Evolutionary conservation across 768 basidiomycete genomes (phyloP).

Genomic region (Guyanaporus albipodus): DNA sequence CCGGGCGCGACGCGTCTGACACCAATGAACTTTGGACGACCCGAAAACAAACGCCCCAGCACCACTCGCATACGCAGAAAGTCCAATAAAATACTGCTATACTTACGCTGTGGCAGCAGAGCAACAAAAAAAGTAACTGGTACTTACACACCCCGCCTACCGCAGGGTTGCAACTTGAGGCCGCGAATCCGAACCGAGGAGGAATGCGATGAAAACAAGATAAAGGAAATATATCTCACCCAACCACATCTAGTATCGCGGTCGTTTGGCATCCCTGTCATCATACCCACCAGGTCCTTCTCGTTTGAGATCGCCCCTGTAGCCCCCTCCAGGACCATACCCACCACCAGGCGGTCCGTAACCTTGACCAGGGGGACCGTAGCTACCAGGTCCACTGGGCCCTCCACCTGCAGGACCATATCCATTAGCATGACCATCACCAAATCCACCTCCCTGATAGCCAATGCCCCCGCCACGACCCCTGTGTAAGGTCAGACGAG

Average conservation of each 20-base stretch:
- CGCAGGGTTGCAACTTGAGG: constrained; percentile 26
- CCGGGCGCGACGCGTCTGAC: not conserved
- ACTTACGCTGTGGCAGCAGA: constrained; percentile 32
- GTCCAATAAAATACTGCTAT: constrained; percentile 33
- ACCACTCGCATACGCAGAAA: constrained; percentile 4
- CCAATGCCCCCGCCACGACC: constrained; percentile 74
- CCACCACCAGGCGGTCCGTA: constrained; percentile 47
- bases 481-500: constrained; percentile 30
- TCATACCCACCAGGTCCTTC: constrained; percentile 73
- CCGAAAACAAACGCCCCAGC: not conserved
- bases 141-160: constrained; percentile 36
- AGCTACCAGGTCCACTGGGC: constrained; percentile 41
- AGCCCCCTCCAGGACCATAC: constrained; percentile 45
- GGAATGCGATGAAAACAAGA: constrained; percentile 22
- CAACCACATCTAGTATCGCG: constrained; percentile 61
- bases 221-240: constrained; percentile 31
- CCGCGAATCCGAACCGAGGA: constrained; percentile 18
- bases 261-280: constrained; percentile 78
- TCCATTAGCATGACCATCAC: constrained; percentile 51
- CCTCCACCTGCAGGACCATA: constrained; percentile 48
- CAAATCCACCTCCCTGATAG: constrained; percentile 57
- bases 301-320: constrained; percentile 73
- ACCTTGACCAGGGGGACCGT: constrained; percentile 36
- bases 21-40: not conserved
- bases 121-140: constrained; percentile 26